Conservation (phyloP, 2,329 filamentous ascomycete species). For the Colletotrichum filicis region DNA sequence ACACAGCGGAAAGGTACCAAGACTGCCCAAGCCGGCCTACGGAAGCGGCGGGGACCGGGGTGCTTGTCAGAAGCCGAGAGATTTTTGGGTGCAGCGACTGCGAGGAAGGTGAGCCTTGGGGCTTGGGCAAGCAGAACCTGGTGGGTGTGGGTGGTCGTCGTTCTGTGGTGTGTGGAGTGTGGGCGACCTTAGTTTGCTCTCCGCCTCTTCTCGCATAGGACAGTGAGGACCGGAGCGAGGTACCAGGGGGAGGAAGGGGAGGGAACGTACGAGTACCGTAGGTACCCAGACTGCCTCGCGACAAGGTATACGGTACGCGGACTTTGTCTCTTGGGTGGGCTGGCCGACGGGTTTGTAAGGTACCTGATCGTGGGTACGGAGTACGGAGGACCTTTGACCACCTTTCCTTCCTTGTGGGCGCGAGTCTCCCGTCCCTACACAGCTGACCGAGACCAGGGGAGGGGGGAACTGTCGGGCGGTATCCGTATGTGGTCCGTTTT, state of each 20-base stretch:
- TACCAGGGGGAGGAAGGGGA: neutral
- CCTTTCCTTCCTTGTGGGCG: neutral
- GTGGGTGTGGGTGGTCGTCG: too few relatives aligned
- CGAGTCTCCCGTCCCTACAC: slow-evolving; percentile 14
- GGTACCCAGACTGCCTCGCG: neutral
- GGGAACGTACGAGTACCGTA: neutral
- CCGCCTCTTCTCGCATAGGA: slow-evolving; percentile 1
- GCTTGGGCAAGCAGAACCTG: too few relatives aligned
- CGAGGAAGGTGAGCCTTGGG: neutral
- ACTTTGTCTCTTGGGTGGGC: neutral
- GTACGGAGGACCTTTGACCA: neutral
- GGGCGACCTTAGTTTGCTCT: neutral
- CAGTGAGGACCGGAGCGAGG: neutral
- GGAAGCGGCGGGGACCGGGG: slow-evolving; percentile 36
- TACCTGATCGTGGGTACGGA: neutral
- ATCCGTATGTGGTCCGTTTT: slow-evolving; percentile 17
- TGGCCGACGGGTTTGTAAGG: neutral
- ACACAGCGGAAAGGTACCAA: slow-evolving; percentile 26
- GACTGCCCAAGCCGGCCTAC: slow-evolving; percentile 31
- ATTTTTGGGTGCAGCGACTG: slow-evolving; percentile 12
- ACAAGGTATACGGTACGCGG: neutral
- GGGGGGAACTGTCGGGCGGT: slow-evolving; percentile 6
- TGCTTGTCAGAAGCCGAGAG: slow-evolving; percentile 35
- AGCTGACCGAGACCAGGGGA: slow-evolving; percentile 28
- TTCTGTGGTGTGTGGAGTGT: neutral